Evolutionary conservation across 1,284 basidiomycete genomes (phyloP).

Genomic region (Trametes sp.): DNA sequence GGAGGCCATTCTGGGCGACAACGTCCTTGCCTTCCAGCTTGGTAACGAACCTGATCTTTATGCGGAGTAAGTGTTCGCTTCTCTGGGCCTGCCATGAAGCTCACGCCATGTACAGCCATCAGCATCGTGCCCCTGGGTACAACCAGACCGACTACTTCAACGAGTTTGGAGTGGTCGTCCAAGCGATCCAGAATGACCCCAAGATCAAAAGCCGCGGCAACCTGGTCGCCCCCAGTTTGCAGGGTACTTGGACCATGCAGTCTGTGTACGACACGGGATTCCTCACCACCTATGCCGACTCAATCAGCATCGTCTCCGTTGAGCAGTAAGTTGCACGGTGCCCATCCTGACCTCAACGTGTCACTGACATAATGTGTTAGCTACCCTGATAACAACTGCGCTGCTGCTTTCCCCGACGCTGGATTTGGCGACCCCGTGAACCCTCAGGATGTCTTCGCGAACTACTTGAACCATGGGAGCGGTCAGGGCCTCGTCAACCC

Average conservation of each 20-base stretch:
- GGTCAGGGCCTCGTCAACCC: constrained; percentile 51
- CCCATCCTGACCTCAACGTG: background rate
- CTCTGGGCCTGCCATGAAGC: background rate
- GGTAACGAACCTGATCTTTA: constrained; percentile 82
- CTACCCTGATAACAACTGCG: constrained; percentile 68
- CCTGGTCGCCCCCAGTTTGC: constrained; percentile 60
- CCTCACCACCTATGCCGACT: constrained; percentile 46
- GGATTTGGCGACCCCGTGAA: constrained; percentile 38
- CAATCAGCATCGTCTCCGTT: constrained; percentile 52
- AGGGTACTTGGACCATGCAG: constrained; percentile 54
- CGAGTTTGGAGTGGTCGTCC: constrained; percentile 57
- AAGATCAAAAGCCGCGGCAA: constrained; percentile 46
- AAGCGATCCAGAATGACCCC: constrained; percentile 48
- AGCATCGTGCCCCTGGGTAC: constrained; percentile 49
- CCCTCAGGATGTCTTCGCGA: constrained; percentile 60
- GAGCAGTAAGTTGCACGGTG: constrained; percentile 52
- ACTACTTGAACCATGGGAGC: constrained; percentile 64
- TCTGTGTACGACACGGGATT: constrained; percentile 56
- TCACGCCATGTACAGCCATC: constrained; percentile 35
- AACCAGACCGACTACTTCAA: constrained; percentile 52
- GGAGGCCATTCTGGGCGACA: constrained; percentile 61
- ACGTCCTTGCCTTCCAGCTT: constrained; percentile 64
- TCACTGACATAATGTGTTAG: constrained; percentile 27
- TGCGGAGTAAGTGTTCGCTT: constrained; percentile 33
- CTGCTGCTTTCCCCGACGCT: constrained; percentile 49